Base-by-base conservation (phyloP, 78 protist genomes). In the Dictyostelium citrinum region DNA sequence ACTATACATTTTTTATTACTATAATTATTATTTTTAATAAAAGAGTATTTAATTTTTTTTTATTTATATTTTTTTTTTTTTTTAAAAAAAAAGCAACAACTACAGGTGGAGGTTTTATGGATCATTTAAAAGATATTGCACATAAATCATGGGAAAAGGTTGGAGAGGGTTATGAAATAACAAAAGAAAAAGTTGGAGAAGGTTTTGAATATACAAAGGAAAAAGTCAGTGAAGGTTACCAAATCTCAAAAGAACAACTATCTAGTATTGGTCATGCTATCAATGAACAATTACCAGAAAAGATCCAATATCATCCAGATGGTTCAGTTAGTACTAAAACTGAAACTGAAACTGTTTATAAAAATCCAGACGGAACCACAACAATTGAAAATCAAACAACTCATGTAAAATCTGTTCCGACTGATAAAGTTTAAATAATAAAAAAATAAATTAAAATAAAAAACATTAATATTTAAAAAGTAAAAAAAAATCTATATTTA, bases 171-270 rank as follows among this genome's bases (percentile, higher is more conserved):
- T 81, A 3, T 27, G 78, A 83, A 35, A 9, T 64, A 2, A 49
- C 70, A 83, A 55, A 80, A 90, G 95, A 97, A 58, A 97, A 98
- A 1, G 98, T 98, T 0, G 98, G 98, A 45, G 90, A 95, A 58
- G 77, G 70, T 20, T 99, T 98, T 31, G 97, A 98, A 76, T 96
- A 97, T 17, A 90, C 96, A 0, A 94, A 20, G 88, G 98, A 98
- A 16, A 55, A 67, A 81, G 98, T 77, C 2, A 10, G 12, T 20
- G 98, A 60, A 12, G 71, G 51, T 70, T 72, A 98, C 37, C 81
- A 45, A 4, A 95, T 41, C 2, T 64, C 90, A 29, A 83, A 83
- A 37, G 75, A 37, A 46, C 68, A 64, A 35, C 2, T 64, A 9
- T 16, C 46, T 16, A 33, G 35, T 33, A 16, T 70, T 70, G 45